These are phyloP conservation scores for Tolypocladium ophioglossoides DNA, from an alignment of 2,329 filamentous ascomycete genomes.

Conservation along the genomic window DNA sequence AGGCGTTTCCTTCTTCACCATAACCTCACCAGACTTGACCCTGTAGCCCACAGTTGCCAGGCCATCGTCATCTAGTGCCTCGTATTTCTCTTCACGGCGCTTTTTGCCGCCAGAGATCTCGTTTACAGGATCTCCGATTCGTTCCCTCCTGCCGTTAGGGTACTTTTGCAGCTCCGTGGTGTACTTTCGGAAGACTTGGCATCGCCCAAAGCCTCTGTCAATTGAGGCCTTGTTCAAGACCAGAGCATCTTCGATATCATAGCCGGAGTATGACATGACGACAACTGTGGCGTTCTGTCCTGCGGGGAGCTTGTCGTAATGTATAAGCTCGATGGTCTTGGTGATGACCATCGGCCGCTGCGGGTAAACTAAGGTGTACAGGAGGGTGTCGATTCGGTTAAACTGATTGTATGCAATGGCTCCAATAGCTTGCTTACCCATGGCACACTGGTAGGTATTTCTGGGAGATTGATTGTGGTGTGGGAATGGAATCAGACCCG, in stretches of 20 bases:
- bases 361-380: conserved; percentile 95
- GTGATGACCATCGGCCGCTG: conserved; percentile 97
- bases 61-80: conserved; percentile 72
- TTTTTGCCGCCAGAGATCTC: conserved; percentile 48
- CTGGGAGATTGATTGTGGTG: conserved; percentile 98
- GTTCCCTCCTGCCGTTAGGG: conserved; percentile 63
- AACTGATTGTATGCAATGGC: conserved; percentile 98
- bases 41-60: conserved; percentile 77
- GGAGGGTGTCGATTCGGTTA: conserved; percentile 86
- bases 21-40: conserved; percentile 69
- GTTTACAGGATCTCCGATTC: conserved; percentile 46
- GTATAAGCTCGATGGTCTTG: conserved; percentile 89
- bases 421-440: conserved; percentile 99
- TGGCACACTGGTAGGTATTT: conserved; percentile 98
- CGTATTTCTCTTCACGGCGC: conserved; percentile 55
- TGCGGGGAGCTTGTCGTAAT: conserved; percentile 94
- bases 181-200: conserved; percentile 96
- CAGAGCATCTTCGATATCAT: conserved; percentile 97
- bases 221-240: conserved; percentile 94
- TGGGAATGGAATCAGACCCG: conserved; percentile 92
- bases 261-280: conserved; percentile 98
- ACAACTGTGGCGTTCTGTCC: conserved; percentile 96
- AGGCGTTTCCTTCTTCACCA: conserved; percentile 83
- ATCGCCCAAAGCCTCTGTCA: conserved; percentile 90
- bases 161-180: conserved; percentile 80